Evolutionary conservation across 169 alveolate genomes (phyloP).

Genomic region (Amoebophrya sp.): DNA sequence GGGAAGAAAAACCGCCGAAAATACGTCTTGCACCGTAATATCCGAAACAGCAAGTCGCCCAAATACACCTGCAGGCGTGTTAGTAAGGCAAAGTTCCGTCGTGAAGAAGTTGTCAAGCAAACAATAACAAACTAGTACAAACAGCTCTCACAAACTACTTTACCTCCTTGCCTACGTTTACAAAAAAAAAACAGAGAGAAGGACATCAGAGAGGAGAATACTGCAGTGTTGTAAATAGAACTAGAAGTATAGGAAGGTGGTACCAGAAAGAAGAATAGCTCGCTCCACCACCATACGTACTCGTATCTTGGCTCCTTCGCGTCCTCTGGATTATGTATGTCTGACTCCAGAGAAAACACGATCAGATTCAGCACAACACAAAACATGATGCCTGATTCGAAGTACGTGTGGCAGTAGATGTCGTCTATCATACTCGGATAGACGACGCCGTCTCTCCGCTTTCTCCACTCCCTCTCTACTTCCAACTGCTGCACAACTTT

Average conservation of each 20-base stretch:
- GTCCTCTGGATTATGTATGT: background rate
- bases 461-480: constrained; percentile 6
- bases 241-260: too few species aligned
- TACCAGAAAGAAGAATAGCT: background rate
- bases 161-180: too few species aligned
- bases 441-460: background rate
- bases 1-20: constrained; percentile 17
- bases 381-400: background rate
- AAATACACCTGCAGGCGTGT: too few species aligned
- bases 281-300: constrained; percentile 10
- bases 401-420: background rate
- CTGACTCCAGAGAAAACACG: background rate
- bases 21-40: background rate
- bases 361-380: background rate
- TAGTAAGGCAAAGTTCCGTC: too few species aligned
- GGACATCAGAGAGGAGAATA: too few species aligned
- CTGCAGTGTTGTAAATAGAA: too few species aligned
- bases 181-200: too few species aligned
- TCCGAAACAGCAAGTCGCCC: background rate
- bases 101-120: too few species aligned
- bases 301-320: background rate
- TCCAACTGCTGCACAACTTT: background rate
- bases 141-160: too few species aligned
- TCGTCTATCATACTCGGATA: background rate
- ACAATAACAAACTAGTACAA: too few species aligned